Base-by-base conservation (phyloP, 306 rosid species). In the Lupinus albus region DNA sequence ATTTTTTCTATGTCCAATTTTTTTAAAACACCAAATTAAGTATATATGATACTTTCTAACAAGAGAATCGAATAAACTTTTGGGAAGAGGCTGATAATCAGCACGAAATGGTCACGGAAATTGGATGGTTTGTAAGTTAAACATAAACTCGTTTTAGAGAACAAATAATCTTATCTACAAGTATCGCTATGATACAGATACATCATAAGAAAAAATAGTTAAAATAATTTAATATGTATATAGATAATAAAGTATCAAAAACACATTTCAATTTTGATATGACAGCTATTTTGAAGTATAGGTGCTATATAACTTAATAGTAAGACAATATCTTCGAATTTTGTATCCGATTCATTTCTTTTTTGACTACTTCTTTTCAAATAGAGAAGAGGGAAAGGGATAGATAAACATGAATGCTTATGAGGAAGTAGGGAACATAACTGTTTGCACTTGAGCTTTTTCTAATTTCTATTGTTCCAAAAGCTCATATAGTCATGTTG, bases 401-500 rank as follows among this genome's bases (percentile, higher is more conserved):
- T 11, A 33, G 16, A 33, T 10, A 12, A 33, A 71, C 44, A 54
- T 71, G 72, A 65, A 30, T 76, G 81, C 61, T 59, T 14, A 42
- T 20, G 74, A 68, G 63, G 73, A 73, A 72, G 84, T 55, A 76
- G 76, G 59, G 21, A 70, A 54, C 36, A 57, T 33, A 30, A 64
- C 32, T 61, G 67, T 36, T 71, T 16, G 13, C 21, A 41, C 63
- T 74, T 61, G 39, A 25, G 56, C 9, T n/a, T 10, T 66, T 68
- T 61, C 36, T 42, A 51, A 64, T 73, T 77, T 63, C 68, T 67
- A 68, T 52, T 77, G 73, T 65, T 77, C 77, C 21, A 59, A 81
- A 81, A 69, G 71, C 72, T 77, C 41, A 12, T 52, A 12, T 61
- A 48, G 78, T 69, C 82, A 81, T 69, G 68, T 74, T 78, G 82